These are phyloP conservation scores for Thalia dealbata DNA, from an alignment of 176 grass and related monocot genomes.

Conservation along the genomic window DNA sequence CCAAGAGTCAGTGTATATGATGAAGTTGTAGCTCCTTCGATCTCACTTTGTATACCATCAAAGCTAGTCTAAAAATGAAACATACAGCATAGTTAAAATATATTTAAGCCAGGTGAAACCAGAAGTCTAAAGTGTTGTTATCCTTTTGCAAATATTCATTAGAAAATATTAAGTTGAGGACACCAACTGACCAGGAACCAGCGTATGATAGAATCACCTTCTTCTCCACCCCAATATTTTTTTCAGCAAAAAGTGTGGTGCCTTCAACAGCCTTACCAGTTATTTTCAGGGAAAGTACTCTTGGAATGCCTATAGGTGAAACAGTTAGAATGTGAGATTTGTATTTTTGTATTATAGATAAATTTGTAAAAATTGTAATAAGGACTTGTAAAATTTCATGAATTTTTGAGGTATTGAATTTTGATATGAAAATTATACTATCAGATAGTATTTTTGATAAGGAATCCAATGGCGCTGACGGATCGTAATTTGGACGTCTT, in stretches of 20 bases:
- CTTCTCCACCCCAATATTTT: slow-evolving; percentile 96
- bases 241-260: slow-evolving; percentile 49
- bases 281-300: slow-evolving; percentile 60
- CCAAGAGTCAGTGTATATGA: slow-evolving; percentile 66
- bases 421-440: too few species aligned
- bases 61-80: slow-evolving; percentile 47
- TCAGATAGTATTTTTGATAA: too few species aligned
- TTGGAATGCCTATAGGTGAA: slow-evolving; percentile 47
- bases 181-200: slow-evolving; percentile 70
- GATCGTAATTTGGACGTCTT: too few species aligned
- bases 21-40: slow-evolving; percentile 46
- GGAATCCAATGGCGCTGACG: too few species aligned
- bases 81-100: slow-evolving; percentile 10
- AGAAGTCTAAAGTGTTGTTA: background rate
- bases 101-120: background rate
- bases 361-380: too few species aligned
- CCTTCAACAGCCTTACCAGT: slow-evolving; percentile 64
- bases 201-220: slow-evolving; percentile 69
- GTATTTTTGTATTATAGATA: too few species aligned
- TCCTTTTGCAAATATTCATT: background rate
- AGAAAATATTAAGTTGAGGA: slow-evolving; percentile 12
- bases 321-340: too few species aligned
- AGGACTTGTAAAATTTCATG: too few species aligned
- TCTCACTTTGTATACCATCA: slow-evolving; percentile 58
- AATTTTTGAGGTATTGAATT: too few species aligned